A percentile compares a stretch with the other conserved stretches of the same genome.
Conservation (phyloP, 345 rosid species). For the Erodium maritimum region DNA sequence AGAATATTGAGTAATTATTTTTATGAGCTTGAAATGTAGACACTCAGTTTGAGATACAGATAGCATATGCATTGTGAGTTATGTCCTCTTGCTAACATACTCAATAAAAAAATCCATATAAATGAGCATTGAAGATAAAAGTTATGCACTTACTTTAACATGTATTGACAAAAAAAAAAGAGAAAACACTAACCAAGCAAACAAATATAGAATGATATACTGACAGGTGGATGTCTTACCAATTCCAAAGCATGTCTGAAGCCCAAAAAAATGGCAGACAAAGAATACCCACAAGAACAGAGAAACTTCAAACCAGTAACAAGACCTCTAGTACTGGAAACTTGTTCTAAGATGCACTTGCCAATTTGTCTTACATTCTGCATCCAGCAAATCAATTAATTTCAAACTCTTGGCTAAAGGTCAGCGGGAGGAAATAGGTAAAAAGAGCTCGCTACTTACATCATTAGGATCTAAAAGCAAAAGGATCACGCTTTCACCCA, state of each 20-base stretch:
- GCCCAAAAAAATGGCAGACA: conserved; percentile 51
- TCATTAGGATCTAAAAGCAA: conserved; percentile 86
- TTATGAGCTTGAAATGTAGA: no score
- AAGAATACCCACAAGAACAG: conserved; percentile 46
- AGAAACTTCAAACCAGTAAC: conserved; percentile 77
- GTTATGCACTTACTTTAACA: neutral
- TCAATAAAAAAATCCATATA: neutral
- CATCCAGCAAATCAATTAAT: conserved; percentile 16
- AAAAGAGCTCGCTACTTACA: conserved; percentile 24
- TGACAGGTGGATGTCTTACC: conserved; percentile 27
- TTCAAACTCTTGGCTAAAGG: conserved; percentile 4
- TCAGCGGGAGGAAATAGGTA: conserved; percentile 4
- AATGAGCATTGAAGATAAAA: neutral
- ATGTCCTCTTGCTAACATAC: neutral
- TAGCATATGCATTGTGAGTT: no score
- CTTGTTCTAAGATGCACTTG: conserved; percentile 75
- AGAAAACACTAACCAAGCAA: neutral
- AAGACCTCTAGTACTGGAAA: conserved; percentile 77
- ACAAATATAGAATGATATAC: neutral
- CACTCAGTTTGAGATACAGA: no score
- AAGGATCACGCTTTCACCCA: conserved; percentile 78
- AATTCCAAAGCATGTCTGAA: conserved; percentile 67
- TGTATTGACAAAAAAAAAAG: neutral
- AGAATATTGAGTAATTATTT: neutral
- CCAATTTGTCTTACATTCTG: conserved; percentile 85